Evolutionary conservation across 768 basidiomycete genomes (phyloP).

Genomic region (Termitomyces sp.): DNA sequence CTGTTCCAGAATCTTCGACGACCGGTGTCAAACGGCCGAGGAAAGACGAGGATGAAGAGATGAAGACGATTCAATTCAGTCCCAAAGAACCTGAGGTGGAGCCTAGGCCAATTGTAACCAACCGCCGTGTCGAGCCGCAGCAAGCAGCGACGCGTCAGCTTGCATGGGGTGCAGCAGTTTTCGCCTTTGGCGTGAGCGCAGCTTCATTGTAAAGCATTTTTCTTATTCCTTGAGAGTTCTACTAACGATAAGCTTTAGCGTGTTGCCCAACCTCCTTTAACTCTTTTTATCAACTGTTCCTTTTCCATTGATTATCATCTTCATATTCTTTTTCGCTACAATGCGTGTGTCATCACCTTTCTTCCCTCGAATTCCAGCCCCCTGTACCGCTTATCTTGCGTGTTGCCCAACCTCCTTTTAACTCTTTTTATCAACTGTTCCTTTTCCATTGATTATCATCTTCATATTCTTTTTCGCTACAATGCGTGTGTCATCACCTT

Average conservation of each 20-base stretch:
- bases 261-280: slow-evolving; percentile 61
- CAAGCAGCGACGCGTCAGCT: slow-evolving; percentile 71
- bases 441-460: slow-evolving; percentile 1
- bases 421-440: not conserved
- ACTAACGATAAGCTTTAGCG: slow-evolving; percentile 17
- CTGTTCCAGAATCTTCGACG: slow-evolving; percentile 18
- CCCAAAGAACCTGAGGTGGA: slow-evolving; percentile 68
- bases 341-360: slow-evolving; percentile 10
- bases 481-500: slow-evolving; percentile 7
- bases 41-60: slow-evolving; percentile 49
- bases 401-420: slow-evolving; percentile 49
- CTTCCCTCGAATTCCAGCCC: slow-evolving; percentile 12
- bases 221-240: not conserved
- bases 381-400: slow-evolving; percentile 14
- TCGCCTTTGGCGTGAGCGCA: slow-evolving; percentile 79
- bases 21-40: slow-evolving; percentile 51
- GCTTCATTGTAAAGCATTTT: slow-evolving; percentile 49
- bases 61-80: slow-evolving; percentile 42
- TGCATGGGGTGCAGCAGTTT: slow-evolving; percentile 83
- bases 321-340: not conserved
- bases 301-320: not conserved
- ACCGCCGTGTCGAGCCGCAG: slow-evolving; percentile 57
- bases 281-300: not conserved
- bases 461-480: not conserved
- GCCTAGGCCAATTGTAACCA: slow-evolving; percentile 51